phyloP scores from a whole-genome alignment of 2,329 filamentous ascomycete genomes.

The Colletotrichum musae region DNA sequence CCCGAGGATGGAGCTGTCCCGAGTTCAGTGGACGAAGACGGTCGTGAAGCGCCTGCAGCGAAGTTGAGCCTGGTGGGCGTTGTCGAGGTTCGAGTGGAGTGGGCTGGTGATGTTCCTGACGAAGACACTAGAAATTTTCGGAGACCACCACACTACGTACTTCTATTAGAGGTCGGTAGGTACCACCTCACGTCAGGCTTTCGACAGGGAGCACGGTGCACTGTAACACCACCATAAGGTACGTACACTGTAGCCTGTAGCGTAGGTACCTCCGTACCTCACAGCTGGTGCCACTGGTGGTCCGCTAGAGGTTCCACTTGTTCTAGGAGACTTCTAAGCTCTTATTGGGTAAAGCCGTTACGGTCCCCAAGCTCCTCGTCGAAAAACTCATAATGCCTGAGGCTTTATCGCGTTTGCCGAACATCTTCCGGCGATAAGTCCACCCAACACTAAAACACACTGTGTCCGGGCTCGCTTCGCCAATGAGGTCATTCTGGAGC shows the following conservation, averaged over 20 bases:
- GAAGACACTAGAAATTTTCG: conserved; percentile 41
- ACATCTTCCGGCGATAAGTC: conserved; percentile 12
- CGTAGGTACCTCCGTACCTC: background rate
- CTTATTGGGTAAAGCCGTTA: conserved; percentile 9
- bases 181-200: conserved; percentile 1
- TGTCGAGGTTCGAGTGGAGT: conserved; percentile 26
- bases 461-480: background rate
- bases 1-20: background rate
- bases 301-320: background rate
- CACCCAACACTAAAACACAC: too few species aligned
- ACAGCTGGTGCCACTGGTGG: background rate
- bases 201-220: conserved; percentile 6
- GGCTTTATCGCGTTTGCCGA: conserved; percentile 16
- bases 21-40: background rate
- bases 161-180: too few species aligned
- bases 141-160: conserved; percentile 29
- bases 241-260: background rate
- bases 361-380: conserved; percentile 14
- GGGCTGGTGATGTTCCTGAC: conserved; percentile 34
- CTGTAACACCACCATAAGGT: too few species aligned
- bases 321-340: conserved; percentile 3
- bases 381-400: too few species aligned
- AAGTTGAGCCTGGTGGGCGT: conserved; percentile 17
- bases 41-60: conserved; percentile 23
- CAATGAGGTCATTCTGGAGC: conserved; percentile 32